Conservation (phyloP, 1,284 basidiomycete genomes). For the Cryptococcus jaspeensis region DNA sequence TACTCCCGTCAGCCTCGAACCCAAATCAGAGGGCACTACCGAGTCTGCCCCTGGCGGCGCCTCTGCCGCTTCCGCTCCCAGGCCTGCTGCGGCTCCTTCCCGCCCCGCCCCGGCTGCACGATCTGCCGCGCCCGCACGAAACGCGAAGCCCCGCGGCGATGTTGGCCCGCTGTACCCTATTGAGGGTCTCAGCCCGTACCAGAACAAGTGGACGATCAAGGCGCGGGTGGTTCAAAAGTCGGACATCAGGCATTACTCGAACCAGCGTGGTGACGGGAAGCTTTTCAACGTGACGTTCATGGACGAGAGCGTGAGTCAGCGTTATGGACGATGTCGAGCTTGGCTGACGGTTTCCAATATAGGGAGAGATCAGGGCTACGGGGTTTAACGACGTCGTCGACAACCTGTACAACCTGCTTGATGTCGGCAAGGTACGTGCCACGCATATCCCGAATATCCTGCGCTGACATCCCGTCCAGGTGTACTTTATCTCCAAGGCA, state of each 20-base stretch:
- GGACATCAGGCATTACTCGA: slow-evolving; percentile 88
- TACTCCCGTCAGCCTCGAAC: slow-evolving; percentile 59
- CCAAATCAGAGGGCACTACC: slow-evolving; percentile 20
- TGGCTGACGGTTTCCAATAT: not conserved
- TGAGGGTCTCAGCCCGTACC: slow-evolving; percentile 92
- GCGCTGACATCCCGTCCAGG: slow-evolving; percentile 24
- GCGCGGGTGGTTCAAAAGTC: slow-evolving; percentile 88
- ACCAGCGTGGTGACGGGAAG: slow-evolving; percentile 89
- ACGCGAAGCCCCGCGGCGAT: slow-evolving; percentile 16
- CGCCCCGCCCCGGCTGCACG: not conserved
- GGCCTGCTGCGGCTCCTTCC: slow-evolving; percentile 10
- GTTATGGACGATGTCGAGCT: not conserved
- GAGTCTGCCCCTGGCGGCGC: slow-evolving; percentile 31
- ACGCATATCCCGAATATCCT: not conserved
- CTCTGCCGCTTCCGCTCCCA: slow-evolving; percentile 28
- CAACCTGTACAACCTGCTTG: slow-evolving; percentile 74
- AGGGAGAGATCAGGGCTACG: slow-evolving; percentile 86
- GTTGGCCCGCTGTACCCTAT: slow-evolving; percentile 73
- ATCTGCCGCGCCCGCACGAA: slow-evolving; percentile 10
- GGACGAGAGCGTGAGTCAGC: slow-evolving; percentile 70
- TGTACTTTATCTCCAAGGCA: slow-evolving; percentile 84
- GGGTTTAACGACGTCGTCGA: slow-evolving; percentile 89
- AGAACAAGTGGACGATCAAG: slow-evolving; percentile 99
- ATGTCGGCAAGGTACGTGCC: slow-evolving; percentile 77
- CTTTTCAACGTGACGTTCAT: slow-evolving; percentile 90